phyloP scores from a whole-genome alignment of 2,329 filamentous ascomycete genomes.

The Penicillium carneum region DNA sequence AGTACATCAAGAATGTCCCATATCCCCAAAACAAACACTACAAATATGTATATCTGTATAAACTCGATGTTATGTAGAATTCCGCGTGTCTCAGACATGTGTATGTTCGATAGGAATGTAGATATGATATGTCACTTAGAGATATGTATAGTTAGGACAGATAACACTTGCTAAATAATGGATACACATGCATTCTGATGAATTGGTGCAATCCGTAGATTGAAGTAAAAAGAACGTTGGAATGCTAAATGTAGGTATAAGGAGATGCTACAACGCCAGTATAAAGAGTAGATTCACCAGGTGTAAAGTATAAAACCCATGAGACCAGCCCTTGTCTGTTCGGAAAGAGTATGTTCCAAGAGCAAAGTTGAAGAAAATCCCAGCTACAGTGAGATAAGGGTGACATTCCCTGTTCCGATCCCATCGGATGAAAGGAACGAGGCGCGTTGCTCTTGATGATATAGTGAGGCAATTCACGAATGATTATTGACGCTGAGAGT shows the following conservation, averaged over 20 bases:
- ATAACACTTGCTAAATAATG: neutral
- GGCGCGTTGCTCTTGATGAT: constrained; percentile 1
- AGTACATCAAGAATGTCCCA: constrained; percentile 19
- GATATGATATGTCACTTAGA: constrained; percentile 1
- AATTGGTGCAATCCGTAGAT: neutral
- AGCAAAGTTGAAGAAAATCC: constrained; percentile 1
- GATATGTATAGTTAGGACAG: constrained; percentile 1
- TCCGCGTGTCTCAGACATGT: constrained; percentile 31
- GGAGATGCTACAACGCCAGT: constrained; percentile 28
- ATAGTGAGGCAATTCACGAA: constrained; percentile 3
- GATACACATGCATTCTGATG: neutral
- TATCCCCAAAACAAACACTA: constrained; percentile 3
- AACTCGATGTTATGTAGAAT: constrained; percentile 5
- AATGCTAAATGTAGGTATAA: constrained; percentile 32
- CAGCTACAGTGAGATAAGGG: neutral
- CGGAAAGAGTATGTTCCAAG: neutral
- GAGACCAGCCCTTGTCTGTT: constrained; percentile 12
- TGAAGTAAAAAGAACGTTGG: neutral
- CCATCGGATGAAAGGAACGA: neutral
- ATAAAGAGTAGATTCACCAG: constrained; percentile 31
- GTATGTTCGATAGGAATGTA: constrained; percentile 3
- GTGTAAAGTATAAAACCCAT: constrained; percentile 27
- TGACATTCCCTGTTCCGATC: neutral
- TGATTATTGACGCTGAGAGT: constrained; percentile 12
- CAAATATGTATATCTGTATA: constrained; percentile 17